Conservation (phyloP, 192 early-diverging fungal species). For the Entomortierella chlamydospora region DNA sequence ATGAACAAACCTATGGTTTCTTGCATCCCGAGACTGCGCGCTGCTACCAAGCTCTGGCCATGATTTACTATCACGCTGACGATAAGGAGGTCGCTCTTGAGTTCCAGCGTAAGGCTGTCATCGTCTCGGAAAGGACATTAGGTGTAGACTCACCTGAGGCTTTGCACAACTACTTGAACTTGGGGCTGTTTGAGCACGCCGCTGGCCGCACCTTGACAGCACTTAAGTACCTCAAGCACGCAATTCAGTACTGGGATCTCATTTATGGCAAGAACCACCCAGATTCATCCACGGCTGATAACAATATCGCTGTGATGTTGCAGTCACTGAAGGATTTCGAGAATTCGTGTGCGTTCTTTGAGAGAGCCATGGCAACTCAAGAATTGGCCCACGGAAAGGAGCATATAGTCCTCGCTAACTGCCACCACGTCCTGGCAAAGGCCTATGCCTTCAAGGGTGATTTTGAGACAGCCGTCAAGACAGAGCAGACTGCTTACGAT, state of each 20-base stretch:
- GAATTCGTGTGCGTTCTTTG: slow-evolving; percentile 74
- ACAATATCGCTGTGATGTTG: slow-evolving; percentile 81
- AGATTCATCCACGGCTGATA: slow-evolving; percentile 87
- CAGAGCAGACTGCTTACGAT: slow-evolving; percentile 74
- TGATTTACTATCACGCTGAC: slow-evolving; percentile 81
- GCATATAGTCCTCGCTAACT: slow-evolving; percentile 60
- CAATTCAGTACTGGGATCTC: slow-evolving; percentile 83
- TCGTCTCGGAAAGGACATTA: slow-evolving; percentile 84
- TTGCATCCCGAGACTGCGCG: slow-evolving; percentile 92
- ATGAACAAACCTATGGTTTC: slow-evolving; percentile 95
- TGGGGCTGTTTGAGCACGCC: slow-evolving; percentile 91
- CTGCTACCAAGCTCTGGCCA: slow-evolving; percentile 84
- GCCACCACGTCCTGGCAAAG: slow-evolving; percentile 82
- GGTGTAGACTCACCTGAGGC: slow-evolving; percentile 92
- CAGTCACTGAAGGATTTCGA: slow-evolving; percentile 74
- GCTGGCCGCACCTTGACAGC: slow-evolving; percentile 77
- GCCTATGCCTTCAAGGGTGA: slow-evolving; percentile 77
- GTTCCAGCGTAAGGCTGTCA: slow-evolving; percentile 82
- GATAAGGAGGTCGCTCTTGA: slow-evolving; percentile 74
- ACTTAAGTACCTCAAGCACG: slow-evolving; percentile 85
- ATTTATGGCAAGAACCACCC: slow-evolving; percentile 82
- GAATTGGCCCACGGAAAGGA: slow-evolving; percentile 74
- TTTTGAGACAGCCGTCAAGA: slow-evolving; percentile 78
- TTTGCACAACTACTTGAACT: slow-evolving; percentile 89
- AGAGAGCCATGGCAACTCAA: slow-evolving; percentile 76